Evolutionary conservation across 2,329 filamentous ascomycete species (phyloP), one percentile per base, ranked within the genome.

Genomic region (Colletotrichum truncatum): DNA sequence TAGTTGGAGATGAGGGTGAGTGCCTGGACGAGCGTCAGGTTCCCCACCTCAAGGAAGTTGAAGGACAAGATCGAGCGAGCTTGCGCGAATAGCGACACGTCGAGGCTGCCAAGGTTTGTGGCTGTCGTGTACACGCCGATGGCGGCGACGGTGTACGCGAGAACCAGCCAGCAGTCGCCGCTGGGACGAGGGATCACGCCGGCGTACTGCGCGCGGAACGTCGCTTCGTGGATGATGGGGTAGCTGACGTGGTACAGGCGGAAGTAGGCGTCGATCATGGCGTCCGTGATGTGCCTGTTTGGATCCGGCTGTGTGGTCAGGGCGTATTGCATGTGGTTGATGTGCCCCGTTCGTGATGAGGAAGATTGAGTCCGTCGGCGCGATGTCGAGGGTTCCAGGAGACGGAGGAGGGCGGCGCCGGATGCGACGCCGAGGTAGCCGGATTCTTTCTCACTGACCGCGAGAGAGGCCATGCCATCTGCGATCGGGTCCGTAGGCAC

Each of bases 361-460:
- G 69, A 63, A 26, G 69, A 70, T 21, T 60, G 61, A 4, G 68
- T 55, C 26, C 75, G 70, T 30, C 70, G 66, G 39, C 64, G 60
- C 28, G 71, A 67, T 16, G 69, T 67, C n/a, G 68, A 70, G 6
- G 76, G 76, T 48, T 78, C 76, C 6, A 78, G 69, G 6, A 78
- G 70, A 4, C 80, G 75, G 14, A 83, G 68, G 63, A 83, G 76
- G 3, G 81, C 81, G 14, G 80, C 81, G 1, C 81, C 81, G 6
- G 80, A 83, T 2, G 79, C 80, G 1, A 81, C 75, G 2, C 82
- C 82, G 8, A 83, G 75, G 68, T 84, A 84, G 5, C 82, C 82
- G 1, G 76, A 75, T 28, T 81, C 77, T 7, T 73, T 71, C 39
- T 78, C 76, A 18, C 72, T 71, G 16, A 78, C 73, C 2, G 76